Evolutionary conservation across 1,284 basidiomycete species (phyloP).

Genomic region (Laetiporus sulphureus): DNA sequence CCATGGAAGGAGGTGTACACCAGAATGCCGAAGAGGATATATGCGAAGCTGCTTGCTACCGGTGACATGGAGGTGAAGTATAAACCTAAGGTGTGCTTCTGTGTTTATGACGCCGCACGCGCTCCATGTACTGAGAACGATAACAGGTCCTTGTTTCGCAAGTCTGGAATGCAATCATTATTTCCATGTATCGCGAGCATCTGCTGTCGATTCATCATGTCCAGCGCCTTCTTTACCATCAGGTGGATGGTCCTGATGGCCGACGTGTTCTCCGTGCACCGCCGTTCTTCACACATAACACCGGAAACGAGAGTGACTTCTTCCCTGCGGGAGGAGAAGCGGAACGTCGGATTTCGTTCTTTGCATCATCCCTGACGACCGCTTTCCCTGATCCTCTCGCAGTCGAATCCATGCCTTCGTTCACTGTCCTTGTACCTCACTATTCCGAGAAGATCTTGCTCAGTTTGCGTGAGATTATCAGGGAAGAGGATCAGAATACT

Average conservation of each 20-base stretch:
- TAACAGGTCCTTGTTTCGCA: slow-evolving; percentile 87
- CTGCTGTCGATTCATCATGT: slow-evolving; percentile 93
- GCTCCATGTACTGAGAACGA: neutral
- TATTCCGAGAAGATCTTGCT: slow-evolving; percentile 96
- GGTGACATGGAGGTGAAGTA: slow-evolving; percentile 96
- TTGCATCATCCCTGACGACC: slow-evolving; percentile 91
- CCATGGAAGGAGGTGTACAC: slow-evolving; percentile 96
- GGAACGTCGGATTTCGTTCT: slow-evolving; percentile 94
- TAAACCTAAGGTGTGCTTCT: slow-evolving; percentile 77
- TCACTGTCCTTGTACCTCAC: slow-evolving; percentile 93
- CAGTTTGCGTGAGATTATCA: slow-evolving; percentile 91
- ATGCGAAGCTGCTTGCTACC: slow-evolving; percentile 90
- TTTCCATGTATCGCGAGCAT: slow-evolving; percentile 98
- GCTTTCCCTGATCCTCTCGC: slow-evolving; percentile 89
- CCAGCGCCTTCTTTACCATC: slow-evolving; percentile 90
- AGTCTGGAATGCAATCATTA: slow-evolving; percentile 97
- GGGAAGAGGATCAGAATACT: slow-evolving; percentile 94
- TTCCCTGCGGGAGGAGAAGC: slow-evolving; percentile 94
- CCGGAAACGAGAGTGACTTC: slow-evolving; percentile 75
- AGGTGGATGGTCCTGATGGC: slow-evolving; percentile 82
- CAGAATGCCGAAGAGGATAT: slow-evolving; percentile 92
- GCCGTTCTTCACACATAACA: slow-evolving; percentile 92
- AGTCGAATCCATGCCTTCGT: slow-evolving; percentile 95
- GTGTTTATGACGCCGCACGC: neutral
- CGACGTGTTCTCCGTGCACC: slow-evolving; percentile 88